These are phyloP conservation scores for Cichorium intybus DNA, from an alignment of 140 eudicot species.

Conservation along the genomic window DNA sequence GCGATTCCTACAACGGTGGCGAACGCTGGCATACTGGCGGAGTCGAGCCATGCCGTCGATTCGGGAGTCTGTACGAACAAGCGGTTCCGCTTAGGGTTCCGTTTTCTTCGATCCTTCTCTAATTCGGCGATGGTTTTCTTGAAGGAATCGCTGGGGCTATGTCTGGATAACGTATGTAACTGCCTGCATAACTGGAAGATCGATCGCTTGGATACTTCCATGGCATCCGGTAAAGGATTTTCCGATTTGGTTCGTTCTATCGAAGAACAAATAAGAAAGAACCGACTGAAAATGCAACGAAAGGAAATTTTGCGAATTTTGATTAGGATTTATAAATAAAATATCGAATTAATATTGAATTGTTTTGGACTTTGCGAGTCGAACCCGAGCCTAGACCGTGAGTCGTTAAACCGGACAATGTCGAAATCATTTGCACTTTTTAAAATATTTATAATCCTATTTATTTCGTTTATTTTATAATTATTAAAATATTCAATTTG, in stretches of 20 bases:
- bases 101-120: slow-evolving; percentile 50
- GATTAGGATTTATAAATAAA: too few species aligned
- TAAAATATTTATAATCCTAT: too few species aligned
- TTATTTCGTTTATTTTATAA: too few species aligned
- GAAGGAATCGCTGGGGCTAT: slow-evolving; percentile 67
- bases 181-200: slow-evolving; percentile 28
- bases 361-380: too few species aligned
- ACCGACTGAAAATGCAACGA: background rate
- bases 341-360: too few species aligned
- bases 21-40: slow-evolving; percentile 78
- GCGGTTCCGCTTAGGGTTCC: slow-evolving; percentile 49
- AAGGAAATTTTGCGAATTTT: background rate
- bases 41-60: slow-evolving; percentile 65
- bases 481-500: too few species aligned
- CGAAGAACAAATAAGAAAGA: background rate
- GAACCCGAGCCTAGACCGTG: too few species aligned
- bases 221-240: background rate
- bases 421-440: too few species aligned
- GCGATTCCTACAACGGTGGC: slow-evolving; percentile 77
- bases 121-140: slow-evolving; percentile 56
- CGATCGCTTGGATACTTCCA: slow-evolving; percentile 29
- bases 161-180: slow-evolving; percentile 47
- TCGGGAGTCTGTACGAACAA: slow-evolving; percentile 79
- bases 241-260: background rate
- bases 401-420: too few species aligned